phyloP scores from a whole-genome alignment of 2,329 filamentous ascomycete genomes.

The Chalara sp. region DNA sequence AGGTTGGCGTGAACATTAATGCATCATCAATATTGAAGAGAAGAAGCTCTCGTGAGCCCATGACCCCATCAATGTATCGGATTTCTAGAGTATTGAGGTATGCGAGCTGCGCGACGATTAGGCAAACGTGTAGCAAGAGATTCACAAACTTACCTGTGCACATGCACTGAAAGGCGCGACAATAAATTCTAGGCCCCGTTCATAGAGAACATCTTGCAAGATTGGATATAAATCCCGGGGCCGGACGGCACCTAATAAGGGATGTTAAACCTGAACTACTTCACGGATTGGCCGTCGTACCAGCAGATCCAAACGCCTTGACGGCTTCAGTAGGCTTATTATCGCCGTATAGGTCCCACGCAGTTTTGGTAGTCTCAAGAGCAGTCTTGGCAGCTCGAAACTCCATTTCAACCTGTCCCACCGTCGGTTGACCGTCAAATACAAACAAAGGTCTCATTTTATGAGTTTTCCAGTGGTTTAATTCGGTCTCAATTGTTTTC shows the following conservation, averaged over 20 bases:
- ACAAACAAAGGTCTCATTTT: slow-evolving; percentile 79
- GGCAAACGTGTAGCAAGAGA: slow-evolving; percentile 13
- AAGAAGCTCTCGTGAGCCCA: slow-evolving; percentile 78
- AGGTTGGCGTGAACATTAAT: slow-evolving; percentile 60
- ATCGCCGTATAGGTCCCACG: slow-evolving; percentile 82
- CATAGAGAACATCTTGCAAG: slow-evolving; percentile 66
- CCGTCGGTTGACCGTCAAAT: slow-evolving; percentile 81
- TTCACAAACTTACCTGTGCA: slow-evolving; percentile 58
- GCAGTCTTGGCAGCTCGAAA: slow-evolving; percentile 59
- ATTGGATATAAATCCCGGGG: slow-evolving; percentile 69
- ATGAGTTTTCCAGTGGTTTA: slow-evolving; percentile 63
- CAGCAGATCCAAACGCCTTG: slow-evolving; percentile 75
- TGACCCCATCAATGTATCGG: slow-evolving; percentile 67
- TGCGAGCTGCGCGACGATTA: slow-evolving; percentile 50
- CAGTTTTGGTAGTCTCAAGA: slow-evolving; percentile 64
- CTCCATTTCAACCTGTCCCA: slow-evolving; percentile 65
- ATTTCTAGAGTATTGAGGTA: slow-evolving; percentile 66
- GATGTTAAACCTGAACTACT: slow-evolving; percentile 23
- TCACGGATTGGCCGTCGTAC: slow-evolving; percentile 37
- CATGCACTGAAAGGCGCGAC: slow-evolving; percentile 84
- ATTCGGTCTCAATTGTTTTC: slow-evolving; percentile 67
- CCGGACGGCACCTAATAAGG: slow-evolving; percentile 55
- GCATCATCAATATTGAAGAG: slow-evolving; percentile 77
- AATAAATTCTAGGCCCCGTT: slow-evolving; percentile 65
- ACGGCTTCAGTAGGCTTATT: slow-evolving; percentile 77